Conservation (phyloP, 2,329 filamentous ascomycete genomes). For the Ascochyta viciae-villosae region DNA sequence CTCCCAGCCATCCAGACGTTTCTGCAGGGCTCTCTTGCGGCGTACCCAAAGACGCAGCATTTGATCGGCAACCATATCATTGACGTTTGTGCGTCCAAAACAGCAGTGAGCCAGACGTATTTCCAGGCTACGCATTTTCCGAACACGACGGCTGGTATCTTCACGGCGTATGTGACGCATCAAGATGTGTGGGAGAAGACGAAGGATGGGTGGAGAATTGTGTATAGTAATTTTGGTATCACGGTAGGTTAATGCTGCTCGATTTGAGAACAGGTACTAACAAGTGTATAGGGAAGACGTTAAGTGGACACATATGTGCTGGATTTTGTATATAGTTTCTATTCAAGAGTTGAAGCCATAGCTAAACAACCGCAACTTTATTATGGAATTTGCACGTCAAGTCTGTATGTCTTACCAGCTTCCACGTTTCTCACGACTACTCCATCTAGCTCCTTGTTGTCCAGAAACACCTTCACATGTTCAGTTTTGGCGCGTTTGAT, state of each 20-base stretch:
- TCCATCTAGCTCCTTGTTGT: conserved; percentile 50
- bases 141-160: conserved; percentile 1
- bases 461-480: conserved; percentile 51
- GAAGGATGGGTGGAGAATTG: conserved; percentile 13
- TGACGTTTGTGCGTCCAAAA: conserved; percentile 11
- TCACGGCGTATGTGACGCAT: conserved; percentile 16
- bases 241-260: not conserved
- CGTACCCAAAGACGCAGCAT: conserved; percentile 11
- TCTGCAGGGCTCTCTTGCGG: conserved; percentile 2
- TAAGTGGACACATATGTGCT: not conserved
- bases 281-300: not conserved
- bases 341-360: not conserved
- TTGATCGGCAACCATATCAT: conserved; percentile 14
- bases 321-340: too few relatives aligned
- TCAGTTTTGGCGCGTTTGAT: conserved; percentile 54
- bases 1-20: conserved; percentile 10
- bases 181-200: conserved; percentile 12
- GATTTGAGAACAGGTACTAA: not conserved
- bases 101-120: conserved; percentile 11
- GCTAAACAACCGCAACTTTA: not conserved
- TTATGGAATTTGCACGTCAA: conserved; percentile 46
- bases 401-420: conserved; percentile 54
- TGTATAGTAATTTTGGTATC: conserved; percentile 15
- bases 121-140: conserved; percentile 16
- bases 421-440: conserved; percentile 53